A percentile compares a stretch with the other conserved stretches of the same genome.
These are phyloP conservation scores for Hymenoscyphus linearis DNA, from an alignment of 2,329 filamentous ascomycete species.

Conservation along the genomic window DNA sequence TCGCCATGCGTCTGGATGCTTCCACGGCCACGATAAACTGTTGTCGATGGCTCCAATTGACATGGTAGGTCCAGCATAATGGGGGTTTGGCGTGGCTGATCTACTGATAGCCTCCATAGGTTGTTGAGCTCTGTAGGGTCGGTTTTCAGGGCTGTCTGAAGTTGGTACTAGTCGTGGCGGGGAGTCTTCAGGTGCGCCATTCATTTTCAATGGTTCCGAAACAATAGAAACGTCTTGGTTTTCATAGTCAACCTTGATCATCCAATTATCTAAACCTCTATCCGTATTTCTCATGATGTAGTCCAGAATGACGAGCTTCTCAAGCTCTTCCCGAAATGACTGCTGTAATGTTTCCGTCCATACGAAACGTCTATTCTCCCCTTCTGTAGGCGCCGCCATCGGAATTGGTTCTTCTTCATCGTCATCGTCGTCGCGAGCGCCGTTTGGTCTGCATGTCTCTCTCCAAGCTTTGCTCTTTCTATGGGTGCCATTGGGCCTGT, in stretches of 20 bases:
- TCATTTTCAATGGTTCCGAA: conserved; percentile 71
- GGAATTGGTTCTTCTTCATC: conserved; percentile 48
- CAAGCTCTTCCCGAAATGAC: conserved; percentile 87
- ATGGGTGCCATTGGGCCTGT: conserved; percentile 62
- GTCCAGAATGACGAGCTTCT: conserved; percentile 94
- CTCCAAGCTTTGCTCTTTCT: conserved; percentile 71
- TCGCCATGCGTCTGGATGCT: conserved; percentile 63
- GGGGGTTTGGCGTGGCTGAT: conserved; percentile 33
- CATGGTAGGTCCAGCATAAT: conserved; percentile 44
- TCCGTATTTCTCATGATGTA: conserved; percentile 99
- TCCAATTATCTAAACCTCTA: conserved; percentile 96
- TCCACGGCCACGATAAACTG: conserved; percentile 87
- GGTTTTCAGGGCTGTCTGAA: conserved; percentile 37
- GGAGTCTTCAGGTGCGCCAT: conserved; percentile 45
- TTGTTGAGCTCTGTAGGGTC: conserved; percentile 72
- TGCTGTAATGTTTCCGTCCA: conserved; percentile 90
- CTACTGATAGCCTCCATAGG: conserved; percentile 72
- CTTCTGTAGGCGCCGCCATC: conserved; percentile 18
- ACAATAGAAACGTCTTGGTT: conserved; percentile 78
- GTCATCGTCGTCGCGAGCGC: conserved; percentile 52
- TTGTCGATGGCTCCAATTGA: conserved; percentile 94
- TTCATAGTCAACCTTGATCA: conserved; percentile 93
- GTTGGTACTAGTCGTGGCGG: conserved; percentile 44
- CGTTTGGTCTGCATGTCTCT: conserved; percentile 68
- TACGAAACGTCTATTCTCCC: conserved; percentile 47